Percentiles rank a stretch among this genome's conserved stretches.
phyloP scores from a whole-genome alignment of 2,329 filamentous ascomycete species.

The Colletotrichum sp. region DNA sequence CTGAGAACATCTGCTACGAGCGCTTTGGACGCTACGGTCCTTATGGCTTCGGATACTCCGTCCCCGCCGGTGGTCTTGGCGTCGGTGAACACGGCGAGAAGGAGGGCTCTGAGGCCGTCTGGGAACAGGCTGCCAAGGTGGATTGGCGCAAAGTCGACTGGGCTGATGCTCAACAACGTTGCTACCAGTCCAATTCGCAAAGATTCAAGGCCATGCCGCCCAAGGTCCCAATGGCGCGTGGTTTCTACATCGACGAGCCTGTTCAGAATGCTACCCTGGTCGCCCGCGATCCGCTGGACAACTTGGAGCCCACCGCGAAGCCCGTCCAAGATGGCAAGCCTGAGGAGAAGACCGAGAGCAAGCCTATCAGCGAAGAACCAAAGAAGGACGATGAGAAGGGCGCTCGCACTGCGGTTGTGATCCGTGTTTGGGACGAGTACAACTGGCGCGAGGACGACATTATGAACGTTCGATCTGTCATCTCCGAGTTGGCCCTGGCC shows the following conservation, averaged over 20 bases:
- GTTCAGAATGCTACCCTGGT: conserved; percentile 25
- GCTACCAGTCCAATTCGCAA: conserved; percentile 71
- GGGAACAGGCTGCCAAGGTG: conserved; percentile 73
- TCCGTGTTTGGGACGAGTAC: conserved; percentile 84
- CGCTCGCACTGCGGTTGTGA: conserved; percentile 76
- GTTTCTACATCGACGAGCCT: conserved; percentile 55
- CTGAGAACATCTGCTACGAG: conserved; percentile 91
- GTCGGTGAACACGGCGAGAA: conserved; percentile 85
- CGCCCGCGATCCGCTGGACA: conserved; percentile 11
- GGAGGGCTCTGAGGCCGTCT: conserved; percentile 81
- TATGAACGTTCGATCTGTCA: conserved; percentile 82
- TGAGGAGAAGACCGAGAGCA: not conserved
- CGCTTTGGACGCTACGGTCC: conserved; percentile 86
- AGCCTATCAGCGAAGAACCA: conserved; percentile 23
- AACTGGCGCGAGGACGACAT: conserved; percentile 81
- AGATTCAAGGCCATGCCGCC: conserved; percentile 65
- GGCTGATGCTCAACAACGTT: conserved; percentile 78
- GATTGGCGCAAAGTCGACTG: conserved; percentile 81
- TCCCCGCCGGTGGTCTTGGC: conserved; percentile 78
- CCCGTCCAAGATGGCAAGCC: not conserved
- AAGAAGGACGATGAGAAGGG: conserved; percentile 34
- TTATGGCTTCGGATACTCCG: conserved; percentile 88
- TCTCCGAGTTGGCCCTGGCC: conserved; percentile 79
- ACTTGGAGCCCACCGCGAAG: conserved; percentile 8
- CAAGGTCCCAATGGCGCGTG: conserved; percentile 46